Conservation (phyloP, 805 yeast genomes). For the Candida ulmi region DNA sequence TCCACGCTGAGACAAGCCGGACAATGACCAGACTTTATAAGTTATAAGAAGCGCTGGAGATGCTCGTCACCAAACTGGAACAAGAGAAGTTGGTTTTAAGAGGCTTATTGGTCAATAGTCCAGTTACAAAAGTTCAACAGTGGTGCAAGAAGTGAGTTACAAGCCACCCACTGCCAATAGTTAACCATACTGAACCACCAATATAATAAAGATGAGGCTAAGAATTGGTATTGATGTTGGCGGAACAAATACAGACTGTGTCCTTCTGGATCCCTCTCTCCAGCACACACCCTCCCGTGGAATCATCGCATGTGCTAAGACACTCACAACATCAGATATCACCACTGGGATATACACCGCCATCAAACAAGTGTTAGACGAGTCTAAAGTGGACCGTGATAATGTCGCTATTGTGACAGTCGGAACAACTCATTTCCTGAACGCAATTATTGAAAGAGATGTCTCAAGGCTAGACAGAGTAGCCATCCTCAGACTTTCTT, state of each 20-base stretch:
- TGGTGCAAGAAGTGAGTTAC: too few species aligned
- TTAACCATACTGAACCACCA: too few species aligned
- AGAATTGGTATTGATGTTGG: constrained; percentile 43
- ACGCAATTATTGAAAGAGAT: constrained; percentile 41
- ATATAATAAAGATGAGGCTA: too few species aligned
- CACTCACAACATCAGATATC: constrained; percentile 36
- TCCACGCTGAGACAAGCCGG: background rate
- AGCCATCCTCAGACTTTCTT: constrained; percentile 36
- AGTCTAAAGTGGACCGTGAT: constrained; percentile 15
- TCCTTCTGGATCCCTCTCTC: constrained; percentile 31
- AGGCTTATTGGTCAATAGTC: too few species aligned
- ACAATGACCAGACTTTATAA: too few species aligned
- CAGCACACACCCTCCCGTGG: constrained; percentile 23
- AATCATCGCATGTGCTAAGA: constrained; percentile 33
- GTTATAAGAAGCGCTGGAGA: too few species aligned
- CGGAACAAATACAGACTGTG: constrained; percentile 42
- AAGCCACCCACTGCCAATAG: too few species aligned
- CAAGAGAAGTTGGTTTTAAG: too few species aligned
- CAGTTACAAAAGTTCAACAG: too few species aligned
- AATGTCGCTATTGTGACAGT: constrained; percentile 35
- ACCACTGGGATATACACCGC: constrained; percentile 35
- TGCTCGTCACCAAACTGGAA: too few species aligned
- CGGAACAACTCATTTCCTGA: constrained; percentile 43
- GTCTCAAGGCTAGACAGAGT: constrained; percentile 33
- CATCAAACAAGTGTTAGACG: constrained; percentile 25